Evolutionary conservation across 2,329 filamentous ascomycete genomes (phyloP).

Genomic region (Claviceps maximensis): DNA sequence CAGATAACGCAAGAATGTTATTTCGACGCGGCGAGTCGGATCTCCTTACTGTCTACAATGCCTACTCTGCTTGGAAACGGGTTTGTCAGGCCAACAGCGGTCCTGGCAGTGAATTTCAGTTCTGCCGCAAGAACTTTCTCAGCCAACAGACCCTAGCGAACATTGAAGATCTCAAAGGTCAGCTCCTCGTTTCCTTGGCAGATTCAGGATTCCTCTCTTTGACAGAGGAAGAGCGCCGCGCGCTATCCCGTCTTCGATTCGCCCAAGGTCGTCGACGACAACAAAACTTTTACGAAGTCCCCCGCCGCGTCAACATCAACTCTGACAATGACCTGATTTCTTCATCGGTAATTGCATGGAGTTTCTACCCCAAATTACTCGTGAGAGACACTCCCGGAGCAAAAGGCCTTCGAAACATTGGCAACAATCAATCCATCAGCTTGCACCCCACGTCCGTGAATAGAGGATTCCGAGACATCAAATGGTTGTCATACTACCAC

Average conservation of each 20-base stretch:
- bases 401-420: slow-evolving; percentile 80
- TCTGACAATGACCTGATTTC: slow-evolving; percentile 70
- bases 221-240: slow-evolving; percentile 56
- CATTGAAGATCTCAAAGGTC: slow-evolving; percentile 91
- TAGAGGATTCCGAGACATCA: slow-evolving; percentile 51
- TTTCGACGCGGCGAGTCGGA: slow-evolving; percentile 87
- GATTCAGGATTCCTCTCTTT: slow-evolving; percentile 75
- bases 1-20: slow-evolving; percentile 61
- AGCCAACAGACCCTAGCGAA: slow-evolving; percentile 78
- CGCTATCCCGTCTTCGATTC: slow-evolving; percentile 56
- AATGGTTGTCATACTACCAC: slow-evolving; percentile 89
- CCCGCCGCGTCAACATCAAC: slow-evolving; percentile 58
- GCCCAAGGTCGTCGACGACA: slow-evolving; percentile 42
- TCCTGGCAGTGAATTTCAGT: slow-evolving; percentile 65
- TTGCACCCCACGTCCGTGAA: slow-evolving; percentile 86
- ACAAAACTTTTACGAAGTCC: slow-evolving; percentile 70
- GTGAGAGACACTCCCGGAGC: slow-evolving; percentile 54
- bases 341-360: slow-evolving; percentile 76
- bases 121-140: slow-evolving; percentile 90
- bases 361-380: slow-evolving; percentile 89
- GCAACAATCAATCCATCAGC: slow-evolving; percentile 83
- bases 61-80: slow-evolving; percentile 78
- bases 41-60: slow-evolving; percentile 84
- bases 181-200: slow-evolving; percentile 70
- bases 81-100: slow-evolving; percentile 54